Percentiles rank a stretch among this genome's conserved stretches.
Conservation (phyloP, 176 grass and related monocot genomes). For the Musa beccarii region DNA sequence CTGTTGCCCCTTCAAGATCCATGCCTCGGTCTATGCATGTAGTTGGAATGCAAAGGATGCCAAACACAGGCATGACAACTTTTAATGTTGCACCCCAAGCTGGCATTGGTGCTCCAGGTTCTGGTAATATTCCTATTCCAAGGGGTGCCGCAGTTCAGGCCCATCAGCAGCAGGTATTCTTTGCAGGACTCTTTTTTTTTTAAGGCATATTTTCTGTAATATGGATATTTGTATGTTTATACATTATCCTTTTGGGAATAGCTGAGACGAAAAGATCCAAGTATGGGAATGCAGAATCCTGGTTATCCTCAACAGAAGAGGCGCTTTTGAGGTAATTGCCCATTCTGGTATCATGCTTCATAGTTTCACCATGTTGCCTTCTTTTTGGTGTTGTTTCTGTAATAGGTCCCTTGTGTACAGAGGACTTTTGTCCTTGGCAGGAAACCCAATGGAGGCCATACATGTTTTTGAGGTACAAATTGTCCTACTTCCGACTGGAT, state of each 20-base stretch:
- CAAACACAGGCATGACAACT: slow-evolving; percentile 40
- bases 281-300: slow-evolving; percentile 78
- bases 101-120: slow-evolving; percentile 55
- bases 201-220: not conserved
- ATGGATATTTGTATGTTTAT: slow-evolving; percentile 14
- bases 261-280: slow-evolving; percentile 85
- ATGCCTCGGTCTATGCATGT: slow-evolving; percentile 72
- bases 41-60: slow-evolving; percentile 65
- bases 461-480: not conserved
- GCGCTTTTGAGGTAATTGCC: slow-evolving; percentile 43
- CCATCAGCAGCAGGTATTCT: slow-evolving; percentile 77
- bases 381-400: not conserved
- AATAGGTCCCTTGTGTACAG: not conserved
- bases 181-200: not conserved
- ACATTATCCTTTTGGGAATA: slow-evolving; percentile 9
- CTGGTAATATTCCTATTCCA: slow-evolving; percentile 77
- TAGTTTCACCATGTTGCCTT: not conserved
- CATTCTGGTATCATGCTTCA: not conserved
- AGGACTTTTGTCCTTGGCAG: not conserved
- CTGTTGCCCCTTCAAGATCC: slow-evolving; percentile 40
- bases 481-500: not conserved
- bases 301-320: slow-evolving; percentile 93
- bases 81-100: slow-evolving; percentile 70
- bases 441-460: not conserved
- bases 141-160: slow-evolving; percentile 50